A percentile compares a stretch with the other conserved stretches of the same genome.
Conservation (phyloP, 331 rosid species). For the Cucumis variabilis region DNA sequence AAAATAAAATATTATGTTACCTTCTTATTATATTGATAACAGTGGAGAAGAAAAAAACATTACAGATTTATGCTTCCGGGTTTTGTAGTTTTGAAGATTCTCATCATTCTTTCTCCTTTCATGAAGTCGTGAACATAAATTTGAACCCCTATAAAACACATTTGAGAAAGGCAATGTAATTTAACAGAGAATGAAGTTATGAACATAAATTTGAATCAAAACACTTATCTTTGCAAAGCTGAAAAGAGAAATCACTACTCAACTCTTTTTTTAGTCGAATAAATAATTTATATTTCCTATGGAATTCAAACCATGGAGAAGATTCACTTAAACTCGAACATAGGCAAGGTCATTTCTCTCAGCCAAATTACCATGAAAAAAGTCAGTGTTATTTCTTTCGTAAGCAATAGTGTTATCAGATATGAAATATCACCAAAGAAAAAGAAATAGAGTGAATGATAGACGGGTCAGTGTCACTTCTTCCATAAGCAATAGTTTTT, state of each 20-base stretch:
- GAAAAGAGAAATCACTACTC: background rate
- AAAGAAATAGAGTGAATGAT: no score
- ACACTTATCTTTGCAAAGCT: background rate
- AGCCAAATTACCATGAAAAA: background rate
- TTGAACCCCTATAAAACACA: slow-evolving; percentile 81
- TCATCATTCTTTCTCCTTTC: slow-evolving; percentile 15
- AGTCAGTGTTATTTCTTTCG: background rate
- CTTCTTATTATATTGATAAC: background rate
- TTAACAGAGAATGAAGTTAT: slow-evolving; percentile 31
- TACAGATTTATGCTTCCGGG: slow-evolving; percentile 29
- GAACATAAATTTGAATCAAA: slow-evolving; percentile 11
- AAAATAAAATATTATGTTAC: background rate
- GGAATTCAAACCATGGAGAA: background rate
- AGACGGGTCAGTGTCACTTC: no score
- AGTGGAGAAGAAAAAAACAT: slow-evolving; percentile 1
- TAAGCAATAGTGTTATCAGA: background rate
- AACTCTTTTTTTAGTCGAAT: background rate
- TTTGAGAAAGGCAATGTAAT: slow-evolving; percentile 81
- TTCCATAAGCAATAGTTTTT: no score
- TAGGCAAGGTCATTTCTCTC: background rate
- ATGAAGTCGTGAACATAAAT: background rate
- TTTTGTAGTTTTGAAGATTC: slow-evolving; percentile 23
- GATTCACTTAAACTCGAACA: background rate
- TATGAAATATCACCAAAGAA: no score
- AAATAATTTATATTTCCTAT: background rate